A percentile compares a stretch with the other conserved stretches of the same genome.
Evolutionary conservation across 2,329 filamentous ascomycete genomes (phyloP).

Genomic region (Chrysoporthe puriensis): DNA sequence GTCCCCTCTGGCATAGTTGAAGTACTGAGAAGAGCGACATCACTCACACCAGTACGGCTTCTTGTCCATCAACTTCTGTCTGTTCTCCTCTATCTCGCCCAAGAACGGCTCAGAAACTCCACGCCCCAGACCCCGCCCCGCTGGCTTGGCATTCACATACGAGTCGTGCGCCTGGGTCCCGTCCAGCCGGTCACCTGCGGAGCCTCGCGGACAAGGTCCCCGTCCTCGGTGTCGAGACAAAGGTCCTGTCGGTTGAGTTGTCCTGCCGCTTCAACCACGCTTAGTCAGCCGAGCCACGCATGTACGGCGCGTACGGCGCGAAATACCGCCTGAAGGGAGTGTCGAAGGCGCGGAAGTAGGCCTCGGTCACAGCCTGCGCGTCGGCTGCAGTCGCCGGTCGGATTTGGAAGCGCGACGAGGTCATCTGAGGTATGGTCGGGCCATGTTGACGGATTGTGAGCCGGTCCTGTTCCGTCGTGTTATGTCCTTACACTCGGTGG

Average conservation of each 20-base stretch:
- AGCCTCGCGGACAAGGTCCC: neutral
- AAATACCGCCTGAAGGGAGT: conserved; percentile 1
- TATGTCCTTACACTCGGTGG: too few relatives aligned
- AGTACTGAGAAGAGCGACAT: too few relatives aligned
- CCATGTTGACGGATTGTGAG: neutral
- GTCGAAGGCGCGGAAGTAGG: neutral
- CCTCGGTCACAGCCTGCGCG: neutral
- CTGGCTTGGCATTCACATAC: neutral
- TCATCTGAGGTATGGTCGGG: neutral
- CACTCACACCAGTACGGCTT: neutral
- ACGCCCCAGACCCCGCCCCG: neutral
- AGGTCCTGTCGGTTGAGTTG: neutral
- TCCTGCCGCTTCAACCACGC: neutral
- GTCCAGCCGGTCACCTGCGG: neutral
- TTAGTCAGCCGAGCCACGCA: neutral
- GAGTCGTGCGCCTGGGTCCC: neutral
- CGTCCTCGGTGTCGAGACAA: neutral
- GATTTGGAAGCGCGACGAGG: neutral
- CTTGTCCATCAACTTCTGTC: neutral
- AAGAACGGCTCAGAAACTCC: neutral
- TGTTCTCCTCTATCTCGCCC: neutral
- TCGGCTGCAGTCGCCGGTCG: neutral
- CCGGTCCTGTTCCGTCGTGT: too few relatives aligned
- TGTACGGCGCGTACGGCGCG: neutral
- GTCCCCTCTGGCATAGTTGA: neutral